These are phyloP conservation scores for Pichia sporocuriosa DNA, from an alignment of 805 yeast genomes.

Conservation along the genomic window DNA sequence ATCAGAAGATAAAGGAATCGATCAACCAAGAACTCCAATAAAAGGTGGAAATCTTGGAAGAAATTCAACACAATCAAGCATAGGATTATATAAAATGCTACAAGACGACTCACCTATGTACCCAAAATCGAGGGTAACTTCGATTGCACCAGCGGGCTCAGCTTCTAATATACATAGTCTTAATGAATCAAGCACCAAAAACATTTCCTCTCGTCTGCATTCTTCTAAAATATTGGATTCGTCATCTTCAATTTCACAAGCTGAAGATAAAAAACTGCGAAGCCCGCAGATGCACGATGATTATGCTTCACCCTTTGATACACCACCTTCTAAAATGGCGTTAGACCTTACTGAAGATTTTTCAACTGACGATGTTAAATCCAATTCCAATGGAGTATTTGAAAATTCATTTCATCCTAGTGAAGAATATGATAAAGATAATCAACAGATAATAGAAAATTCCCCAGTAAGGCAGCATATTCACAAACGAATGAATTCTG, in stretches of 20 bases:
- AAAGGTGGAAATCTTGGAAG: neutral
- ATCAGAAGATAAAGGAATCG: neutral
- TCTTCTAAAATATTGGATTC: neutral
- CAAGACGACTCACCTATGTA: slow-evolving; percentile 28
- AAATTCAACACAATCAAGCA: slow-evolving; percentile 5
- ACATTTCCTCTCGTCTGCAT: neutral
- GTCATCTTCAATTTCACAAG: neutral
- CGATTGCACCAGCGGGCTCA: slow-evolving; percentile 20
- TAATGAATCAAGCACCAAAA: neutral
- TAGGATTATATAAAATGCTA: slow-evolving; percentile 17
- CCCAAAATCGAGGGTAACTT: slow-evolving; percentile 23
- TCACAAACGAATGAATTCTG: slow-evolving; percentile 8
- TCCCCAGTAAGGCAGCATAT: neutral
- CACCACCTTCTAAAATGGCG: slow-evolving; percentile 10
- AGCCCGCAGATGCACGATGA: neutral
- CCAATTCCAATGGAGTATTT: neutral
- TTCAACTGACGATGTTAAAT: neutral
- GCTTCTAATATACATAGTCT: slow-evolving; percentile 15
- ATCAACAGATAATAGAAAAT: neutral
- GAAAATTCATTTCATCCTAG: neutral
- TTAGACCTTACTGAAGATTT: neutral
- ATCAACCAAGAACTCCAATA: slow-evolving; percentile 4
- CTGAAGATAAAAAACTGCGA: neutral
- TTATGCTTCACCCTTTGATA: slow-evolving; percentile 13
- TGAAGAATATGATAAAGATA: neutral